Evolutionary conservation across 2,329 filamentous ascomycete genomes (phyloP).

Genomic region (Apiospora kogelbergensis): DNA sequence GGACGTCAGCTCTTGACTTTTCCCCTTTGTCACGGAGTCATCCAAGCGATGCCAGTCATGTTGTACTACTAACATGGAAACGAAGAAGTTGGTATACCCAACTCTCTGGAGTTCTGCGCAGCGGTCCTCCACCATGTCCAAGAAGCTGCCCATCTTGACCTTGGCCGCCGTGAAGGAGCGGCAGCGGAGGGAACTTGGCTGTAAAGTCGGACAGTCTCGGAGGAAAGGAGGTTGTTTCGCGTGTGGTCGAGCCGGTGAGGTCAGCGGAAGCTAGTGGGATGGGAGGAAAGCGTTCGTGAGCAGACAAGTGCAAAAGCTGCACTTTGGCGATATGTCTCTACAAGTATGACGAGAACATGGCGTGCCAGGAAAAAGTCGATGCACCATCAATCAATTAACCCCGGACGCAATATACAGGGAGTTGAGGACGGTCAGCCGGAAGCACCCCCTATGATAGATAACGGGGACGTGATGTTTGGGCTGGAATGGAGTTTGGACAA

Average conservation of each 20-base stretch:
- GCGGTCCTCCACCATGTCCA: conserved; percentile 31
- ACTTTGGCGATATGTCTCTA: conserved; percentile 1
- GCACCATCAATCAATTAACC: neutral
- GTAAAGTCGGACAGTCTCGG: neutral
- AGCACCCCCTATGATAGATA: neutral
- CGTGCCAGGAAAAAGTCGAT: neutral
- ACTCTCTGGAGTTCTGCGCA: conserved; percentile 55
- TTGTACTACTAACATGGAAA: conserved; percentile 52
- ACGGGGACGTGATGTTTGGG: conserved; percentile 4
- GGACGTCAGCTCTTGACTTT: neutral
- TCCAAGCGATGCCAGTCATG: neutral
- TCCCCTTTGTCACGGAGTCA: neutral
- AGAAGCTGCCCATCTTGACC: conserved; percentile 31
- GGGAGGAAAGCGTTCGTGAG: neutral
- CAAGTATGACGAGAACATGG: neutral
- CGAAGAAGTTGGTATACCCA: conserved; percentile 53
- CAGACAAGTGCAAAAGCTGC: neutral
- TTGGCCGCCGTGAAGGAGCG: neutral
- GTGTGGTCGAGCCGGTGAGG: neutral
- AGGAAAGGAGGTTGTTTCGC: neutral
- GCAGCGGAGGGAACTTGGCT: neutral
- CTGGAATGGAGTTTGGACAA: conserved; percentile 3
- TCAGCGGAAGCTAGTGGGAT: neutral
- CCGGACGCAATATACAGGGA: neutral
- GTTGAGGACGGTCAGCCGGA: neutral